A percentile compares a stretch with the other conserved stretches of the same genome.
phyloP scores from a whole-genome alignment of 768 basidiomycete genomes.

The Lactarius psammicola region DNA sequence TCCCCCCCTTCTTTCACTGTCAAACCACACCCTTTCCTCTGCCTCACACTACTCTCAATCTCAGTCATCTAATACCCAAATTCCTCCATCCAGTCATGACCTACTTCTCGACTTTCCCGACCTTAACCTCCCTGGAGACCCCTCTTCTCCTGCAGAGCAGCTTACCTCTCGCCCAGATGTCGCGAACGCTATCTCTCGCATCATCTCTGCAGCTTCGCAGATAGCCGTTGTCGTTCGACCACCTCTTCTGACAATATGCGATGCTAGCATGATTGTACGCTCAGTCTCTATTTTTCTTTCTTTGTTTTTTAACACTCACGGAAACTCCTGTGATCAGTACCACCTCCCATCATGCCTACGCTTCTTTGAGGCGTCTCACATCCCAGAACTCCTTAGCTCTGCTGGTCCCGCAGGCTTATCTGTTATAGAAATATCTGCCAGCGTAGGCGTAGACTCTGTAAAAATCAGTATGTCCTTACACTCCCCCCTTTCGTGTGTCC shows the following conservation, averaged over 20 bases:
- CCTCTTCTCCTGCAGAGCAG: conserved; percentile 47
- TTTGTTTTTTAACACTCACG: background rate
- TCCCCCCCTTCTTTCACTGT: conserved; percentile 25
- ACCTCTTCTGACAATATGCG: conserved; percentile 71
- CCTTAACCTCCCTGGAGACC: conserved; percentile 32
- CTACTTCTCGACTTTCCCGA: conserved; percentile 32
- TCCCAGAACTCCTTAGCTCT: conserved; percentile 66
- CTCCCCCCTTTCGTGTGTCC: background rate
- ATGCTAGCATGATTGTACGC: conserved; percentile 67
- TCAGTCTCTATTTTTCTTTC: background rate
- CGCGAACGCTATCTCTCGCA: conserved; percentile 56
- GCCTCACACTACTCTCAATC: conserved; percentile 26
- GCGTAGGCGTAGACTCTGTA: conserved; percentile 42
- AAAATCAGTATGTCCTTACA: conserved; percentile 50
- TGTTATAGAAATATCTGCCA: conserved; percentile 41
- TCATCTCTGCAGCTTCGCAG: conserved; percentile 70
- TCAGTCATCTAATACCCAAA: conserved; percentile 7
- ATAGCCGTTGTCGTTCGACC: conserved; percentile 60
- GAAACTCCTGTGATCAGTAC: conserved; percentile 45
- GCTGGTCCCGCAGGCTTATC: conserved; percentile 55
- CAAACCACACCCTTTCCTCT: conserved; percentile 23
- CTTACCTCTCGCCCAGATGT: conserved; percentile 61
- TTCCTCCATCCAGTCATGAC: conserved; percentile 15
- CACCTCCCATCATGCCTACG: conserved; percentile 74
- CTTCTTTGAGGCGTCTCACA: conserved; percentile 68